Evolutionary conservation across 768 basidiomycete species (phyloP).

Genomic region (Suillus lakei): DNA sequence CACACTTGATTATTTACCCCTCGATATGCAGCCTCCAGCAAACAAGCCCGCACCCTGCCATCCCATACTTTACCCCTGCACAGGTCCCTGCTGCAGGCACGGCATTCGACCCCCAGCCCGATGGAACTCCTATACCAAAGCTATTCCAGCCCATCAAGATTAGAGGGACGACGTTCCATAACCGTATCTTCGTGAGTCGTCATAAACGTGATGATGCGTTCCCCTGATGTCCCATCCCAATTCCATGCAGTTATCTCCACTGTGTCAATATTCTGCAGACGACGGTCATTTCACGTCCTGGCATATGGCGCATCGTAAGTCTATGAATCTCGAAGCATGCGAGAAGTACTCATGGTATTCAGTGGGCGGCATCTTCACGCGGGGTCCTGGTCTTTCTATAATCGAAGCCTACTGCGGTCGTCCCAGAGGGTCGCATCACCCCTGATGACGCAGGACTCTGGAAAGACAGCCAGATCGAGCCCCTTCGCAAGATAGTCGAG

Average conservation of each 20-base stretch:
- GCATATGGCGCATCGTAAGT: slow-evolving; percentile 56
- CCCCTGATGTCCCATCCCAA: neutral
- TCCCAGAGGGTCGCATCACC: slow-evolving; percentile 64
- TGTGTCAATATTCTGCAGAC: slow-evolving; percentile 65
- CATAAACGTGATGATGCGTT: neutral
- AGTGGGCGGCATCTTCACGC: slow-evolving; percentile 59
- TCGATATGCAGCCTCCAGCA: slow-evolving; percentile 14
- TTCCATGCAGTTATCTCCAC: slow-evolving; percentile 48
- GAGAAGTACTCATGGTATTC: neutral
- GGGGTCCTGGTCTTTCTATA: slow-evolving; percentile 60
- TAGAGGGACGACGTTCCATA: slow-evolving; percentile 55
- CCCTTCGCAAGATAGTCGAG: slow-evolving; percentile 57
- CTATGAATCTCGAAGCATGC: neutral
- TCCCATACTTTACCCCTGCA: slow-evolving; percentile 52
- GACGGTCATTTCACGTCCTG: slow-evolving; percentile 57
- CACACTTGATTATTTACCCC: neutral
- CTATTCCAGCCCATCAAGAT: slow-evolving; percentile 63
- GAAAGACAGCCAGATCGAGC: slow-evolving; percentile 58
- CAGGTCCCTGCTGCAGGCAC: slow-evolving; percentile 50
- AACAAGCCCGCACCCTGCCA: slow-evolving; percentile 47
- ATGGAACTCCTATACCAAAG: slow-evolving; percentile 44
- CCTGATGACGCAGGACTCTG: slow-evolving; percentile 70
- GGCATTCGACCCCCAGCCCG: slow-evolving; percentile 45
- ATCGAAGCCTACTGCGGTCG: slow-evolving; percentile 73
- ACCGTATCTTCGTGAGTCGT: slow-evolving; percentile 54